These are phyloP conservation scores for Pythium dissotocum DNA, from an alignment of 352 stramenopile genomes.

Conservation along the genomic window DNA sequence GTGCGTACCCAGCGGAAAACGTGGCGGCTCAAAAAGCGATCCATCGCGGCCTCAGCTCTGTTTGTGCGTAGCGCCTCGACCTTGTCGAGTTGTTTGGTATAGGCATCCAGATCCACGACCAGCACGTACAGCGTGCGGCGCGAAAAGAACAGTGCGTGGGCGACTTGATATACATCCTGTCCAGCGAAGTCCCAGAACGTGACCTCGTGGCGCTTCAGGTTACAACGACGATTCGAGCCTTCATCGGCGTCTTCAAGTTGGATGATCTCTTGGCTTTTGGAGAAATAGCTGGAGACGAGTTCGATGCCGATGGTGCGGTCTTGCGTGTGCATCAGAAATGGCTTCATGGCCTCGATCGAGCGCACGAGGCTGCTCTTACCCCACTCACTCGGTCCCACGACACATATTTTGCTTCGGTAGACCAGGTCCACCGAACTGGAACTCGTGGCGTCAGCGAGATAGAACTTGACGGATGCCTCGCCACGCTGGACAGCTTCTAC, in stretches of 20 bases:
- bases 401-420: conserved; percentile 27
- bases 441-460: conserved; percentile 1
- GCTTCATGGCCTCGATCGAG: conserved; percentile 16
- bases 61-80: neutral
- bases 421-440: neutral
- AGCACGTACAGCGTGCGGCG: neutral
- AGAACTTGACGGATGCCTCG: conserved; percentile 10
- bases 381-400: conserved; percentile 31
- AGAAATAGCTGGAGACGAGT: conserved; percentile 25
- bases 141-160: neutral
- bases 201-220: neutral
- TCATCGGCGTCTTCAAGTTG: neutral
- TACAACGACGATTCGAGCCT: neutral
- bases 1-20: conserved; percentile 10
- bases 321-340: conserved; percentile 9
- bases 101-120: conserved; percentile 2
- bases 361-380: conserved; percentile 35
- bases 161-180: conserved; percentile 2
- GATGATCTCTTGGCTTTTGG: neutral
- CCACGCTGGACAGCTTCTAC: conserved; percentile 18
- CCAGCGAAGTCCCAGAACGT: conserved; percentile 9
- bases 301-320: conserved; percentile 33
- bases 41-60: neutral
- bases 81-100: neutral
- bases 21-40: neutral